Evolutionary conservation across 2,329 filamentous ascomycete genomes (phyloP).

Genomic region (Pezicula radicicola): DNA sequence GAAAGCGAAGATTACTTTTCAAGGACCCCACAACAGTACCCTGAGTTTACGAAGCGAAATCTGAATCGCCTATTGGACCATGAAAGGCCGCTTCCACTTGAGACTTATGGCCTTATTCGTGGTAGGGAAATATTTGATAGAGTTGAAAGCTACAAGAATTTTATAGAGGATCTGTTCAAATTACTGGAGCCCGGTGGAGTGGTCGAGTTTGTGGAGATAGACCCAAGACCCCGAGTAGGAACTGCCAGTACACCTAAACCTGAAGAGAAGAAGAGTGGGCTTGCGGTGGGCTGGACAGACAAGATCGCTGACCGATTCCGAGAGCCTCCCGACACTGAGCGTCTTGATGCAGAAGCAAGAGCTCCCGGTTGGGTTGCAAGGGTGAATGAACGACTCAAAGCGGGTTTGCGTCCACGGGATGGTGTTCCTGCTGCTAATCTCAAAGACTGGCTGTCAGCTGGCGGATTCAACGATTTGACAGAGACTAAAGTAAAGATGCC

Average conservation of each 20-base stretch:
- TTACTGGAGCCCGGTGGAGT: constrained; percentile 27
- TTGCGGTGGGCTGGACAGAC: constrained; percentile 21
- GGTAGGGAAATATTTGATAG: constrained; percentile 25
- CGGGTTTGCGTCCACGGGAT: constrained; percentile 20
- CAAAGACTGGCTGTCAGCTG: constrained; percentile 26
- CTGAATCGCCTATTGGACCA: constrained; percentile 21
- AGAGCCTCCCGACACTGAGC: constrained; percentile 16
- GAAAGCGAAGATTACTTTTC: constrained; percentile 20
- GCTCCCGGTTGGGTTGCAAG: constrained; percentile 23
- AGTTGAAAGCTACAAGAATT: constrained; percentile 23
- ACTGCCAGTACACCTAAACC: not conserved
- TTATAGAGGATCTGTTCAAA: constrained; percentile 23
- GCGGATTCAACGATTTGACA: constrained; percentile 27
- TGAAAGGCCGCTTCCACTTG: constrained; percentile 19
- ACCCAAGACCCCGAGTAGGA: constrained; percentile 21
- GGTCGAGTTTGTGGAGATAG: constrained; percentile 28
- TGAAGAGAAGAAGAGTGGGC: constrained; percentile 14
- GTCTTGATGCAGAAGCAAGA: constrained; percentile 16
- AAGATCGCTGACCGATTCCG: constrained; percentile 22
- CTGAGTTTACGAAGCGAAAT: constrained; percentile 25
- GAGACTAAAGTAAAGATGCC: constrained; percentile 22
- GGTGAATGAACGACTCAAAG: constrained; percentile 21
- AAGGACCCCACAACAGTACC: constrained; percentile 13
- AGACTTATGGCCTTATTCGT: constrained; percentile 24
- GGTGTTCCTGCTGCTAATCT: constrained; percentile 24